Evolutionary conservation across 2,329 filamentous ascomycete species (phyloP), one percentile per base, ranked within the genome.

Genomic region (Beauveria rudraprayagi): DNA sequence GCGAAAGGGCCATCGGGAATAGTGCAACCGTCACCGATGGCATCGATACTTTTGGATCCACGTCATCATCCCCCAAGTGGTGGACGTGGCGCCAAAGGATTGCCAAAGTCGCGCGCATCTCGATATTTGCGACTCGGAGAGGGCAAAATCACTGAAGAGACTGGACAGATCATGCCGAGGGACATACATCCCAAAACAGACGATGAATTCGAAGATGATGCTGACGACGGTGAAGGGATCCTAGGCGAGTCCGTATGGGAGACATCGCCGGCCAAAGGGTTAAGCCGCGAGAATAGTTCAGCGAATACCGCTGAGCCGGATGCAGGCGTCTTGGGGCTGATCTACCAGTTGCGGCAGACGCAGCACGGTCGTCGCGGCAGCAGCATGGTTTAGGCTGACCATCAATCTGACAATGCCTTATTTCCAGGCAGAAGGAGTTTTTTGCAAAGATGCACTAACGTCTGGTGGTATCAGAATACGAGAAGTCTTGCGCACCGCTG

Each of bases 11-110:
- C 46, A 19, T 69, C 78, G 60, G 70, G 71, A 3, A 72, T 81
- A 58, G 73, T 78, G n/a, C 75, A 78, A 55, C 76, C 82, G 5
- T 89, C 86, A 10, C 87, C 88, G 5, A 86, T 90, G 81, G 83
- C 85, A 19, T 91, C 88, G 1, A 83, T 90, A 65, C 78, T 92
- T 1, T 77, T 92, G 2, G 89, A 92, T 72, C 85, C 88, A 2
- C 88, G 90, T 68, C 86, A 92, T 63, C 88, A 92, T 63, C 89
- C 88, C 6, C 77, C 79, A 1, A 75, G 76, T 1, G 77, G 80
- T 10, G 75, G 76, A 5, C 70, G 77, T 41, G 75, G 75, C 2
- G 73, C 68, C 19, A 77, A 78, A 44, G 82, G 79, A 56, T 68
- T 76, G n/a, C 76, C 83, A 62, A 73, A 77, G 56, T 71, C 73